Evolutionary conservation across 2,329 filamentous ascomycete genomes (phyloP).

Genomic region (Colletotrichum higginsianum): DNA sequence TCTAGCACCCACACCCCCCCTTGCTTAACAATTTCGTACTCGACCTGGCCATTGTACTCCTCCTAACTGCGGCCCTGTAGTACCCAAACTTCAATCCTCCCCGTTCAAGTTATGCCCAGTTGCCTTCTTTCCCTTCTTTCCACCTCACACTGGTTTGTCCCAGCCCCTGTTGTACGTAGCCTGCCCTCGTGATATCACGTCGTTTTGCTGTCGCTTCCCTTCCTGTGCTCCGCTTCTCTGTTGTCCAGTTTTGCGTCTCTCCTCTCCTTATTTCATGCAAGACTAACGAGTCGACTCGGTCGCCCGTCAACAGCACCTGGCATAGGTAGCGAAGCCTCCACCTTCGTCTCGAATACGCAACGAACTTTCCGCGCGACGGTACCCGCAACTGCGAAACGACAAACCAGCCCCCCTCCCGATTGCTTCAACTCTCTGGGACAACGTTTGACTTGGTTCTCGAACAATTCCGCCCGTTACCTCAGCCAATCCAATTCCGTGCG

Average conservation of each 20-base stretch:
- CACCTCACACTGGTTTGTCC: slow-evolving; percentile 38
- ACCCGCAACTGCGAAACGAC: slow-evolving; percentile 43
- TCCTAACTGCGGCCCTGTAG: slow-evolving; percentile 1
- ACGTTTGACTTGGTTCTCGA: slow-evolving; percentile 14
- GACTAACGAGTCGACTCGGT: slow-evolving; percentile 37
- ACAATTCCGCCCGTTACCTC: slow-evolving; percentile 25
- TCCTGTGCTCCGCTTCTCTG: slow-evolving; percentile 32
- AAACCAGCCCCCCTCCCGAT: slow-evolving; percentile 24
- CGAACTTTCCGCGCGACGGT: slow-evolving; percentile 40
- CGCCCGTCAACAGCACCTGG: slow-evolving; percentile 28
- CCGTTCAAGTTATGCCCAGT: slow-evolving; percentile 25
- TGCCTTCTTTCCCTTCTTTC: slow-evolving; percentile 31
- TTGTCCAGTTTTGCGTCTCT: slow-evolving; percentile 7
- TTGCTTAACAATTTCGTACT: slow-evolving; percentile 42
- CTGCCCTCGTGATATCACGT: slow-evolving; percentile 41
- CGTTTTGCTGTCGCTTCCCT: slow-evolving; percentile 22
- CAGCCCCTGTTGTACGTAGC: slow-evolving; percentile 41
- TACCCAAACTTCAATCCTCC: slow-evolving; percentile 34
- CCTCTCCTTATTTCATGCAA: slow-evolving; percentile 7
- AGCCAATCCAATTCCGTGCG: slow-evolving; percentile 15
- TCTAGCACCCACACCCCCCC: slow-evolving; percentile 18
- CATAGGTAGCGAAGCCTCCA: slow-evolving; percentile 40
- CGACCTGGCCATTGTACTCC: slow-evolving; percentile 28
- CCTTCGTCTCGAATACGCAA: slow-evolving; percentile 38
- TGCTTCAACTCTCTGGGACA: slow-evolving; percentile 4